Base-by-base conservation (phyloP, 2,329 filamentous ascomycete genomes). In the Cryphonectria naterciae region DNA sequence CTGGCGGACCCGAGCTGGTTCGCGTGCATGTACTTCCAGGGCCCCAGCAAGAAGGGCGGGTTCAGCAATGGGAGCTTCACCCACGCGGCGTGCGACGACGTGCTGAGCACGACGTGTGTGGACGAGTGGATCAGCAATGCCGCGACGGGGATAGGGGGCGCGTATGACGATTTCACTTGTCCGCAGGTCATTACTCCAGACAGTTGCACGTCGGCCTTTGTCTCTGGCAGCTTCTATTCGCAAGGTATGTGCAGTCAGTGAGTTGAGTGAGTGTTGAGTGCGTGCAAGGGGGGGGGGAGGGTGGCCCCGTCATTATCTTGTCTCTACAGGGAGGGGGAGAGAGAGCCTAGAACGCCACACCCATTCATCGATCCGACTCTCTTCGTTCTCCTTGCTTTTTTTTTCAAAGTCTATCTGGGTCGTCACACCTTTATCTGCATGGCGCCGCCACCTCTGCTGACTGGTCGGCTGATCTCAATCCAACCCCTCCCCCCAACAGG, bases 41-140 rank as follows among this genome's bases (percentile, higher is more conserved):
- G 61, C 39, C 37, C 41, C 10, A 46, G 22, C 22, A 64, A 22
- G 39, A 46, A 32, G 5, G 41, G 41, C 22, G 41, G 37, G 6
- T 64, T 64, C 61, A 28, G 39, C 61, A 64, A 41, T 7, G 61
- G 61, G 22, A 43, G 37, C 61, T 64, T 64, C 22, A 25, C 25
- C 61, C 39, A 32, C 39, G 39, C 5, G 32, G 11, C 32, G n/a
- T 64, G 61, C 35, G n/a, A 15, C 17, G 39, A 25, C n/a, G 61
- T 39, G 61, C n/a, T 64, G 39, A 28, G 61, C 61, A 32, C 7
- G 13, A 11, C 22, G n/a, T 64, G 61, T 46, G n/a, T 41, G 37
- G 39, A 25, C 15, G 61, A 64, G 6, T 64, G 37, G 61, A 1
- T 64, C 11, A 10, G 61, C 35, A 22, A 2, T 11, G 39, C 61